Evolutionary conservation across 176 grass and related monocot species (phyloP).

Genomic region (Luzula sylvatica): DNA sequence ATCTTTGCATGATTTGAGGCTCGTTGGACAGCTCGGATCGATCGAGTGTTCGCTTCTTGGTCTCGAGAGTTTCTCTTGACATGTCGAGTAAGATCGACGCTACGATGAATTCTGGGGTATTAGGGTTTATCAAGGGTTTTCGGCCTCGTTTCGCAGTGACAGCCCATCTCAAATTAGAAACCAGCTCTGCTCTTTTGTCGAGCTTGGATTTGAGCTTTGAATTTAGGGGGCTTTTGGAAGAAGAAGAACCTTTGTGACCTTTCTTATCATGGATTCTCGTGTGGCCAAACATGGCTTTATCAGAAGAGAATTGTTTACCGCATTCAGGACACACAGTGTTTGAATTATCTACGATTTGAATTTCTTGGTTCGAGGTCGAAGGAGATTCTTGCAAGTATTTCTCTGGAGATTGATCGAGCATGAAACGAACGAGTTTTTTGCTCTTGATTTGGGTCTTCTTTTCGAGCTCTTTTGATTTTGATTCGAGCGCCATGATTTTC

Average conservation of each 20-base stretch:
- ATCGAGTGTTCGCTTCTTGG: not conserved
- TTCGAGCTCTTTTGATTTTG: not conserved
- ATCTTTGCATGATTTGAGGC: no score
- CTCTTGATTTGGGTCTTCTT: not conserved
- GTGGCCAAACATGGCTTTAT: slow-evolving; percentile 12
- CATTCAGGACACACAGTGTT: not conserved
- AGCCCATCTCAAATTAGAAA: not conserved
- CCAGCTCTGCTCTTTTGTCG: not conserved
- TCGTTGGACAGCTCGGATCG: not conserved
- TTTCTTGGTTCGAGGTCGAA: not conserved
- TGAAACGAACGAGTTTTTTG: not conserved
- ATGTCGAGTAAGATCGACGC: not conserved
- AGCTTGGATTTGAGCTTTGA: not conserved
- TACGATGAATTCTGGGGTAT: not conserved
- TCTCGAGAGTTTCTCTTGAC: not conserved
- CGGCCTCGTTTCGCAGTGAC: not conserved
- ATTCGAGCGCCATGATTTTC: not conserved
- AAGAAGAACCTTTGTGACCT: not conserved
- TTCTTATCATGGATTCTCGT: not conserved
- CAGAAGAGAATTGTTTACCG: not conserved
- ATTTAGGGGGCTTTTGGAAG: not conserved
- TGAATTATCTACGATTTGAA: not conserved
- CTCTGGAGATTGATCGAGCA: not conserved
- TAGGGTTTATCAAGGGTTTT: not conserved
- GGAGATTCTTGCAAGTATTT: not conserved